These are phyloP conservation scores for Calonectria leucothoes DNA, from an alignment of 2,329 filamentous ascomycete species.

Conservation along the genomic window DNA sequence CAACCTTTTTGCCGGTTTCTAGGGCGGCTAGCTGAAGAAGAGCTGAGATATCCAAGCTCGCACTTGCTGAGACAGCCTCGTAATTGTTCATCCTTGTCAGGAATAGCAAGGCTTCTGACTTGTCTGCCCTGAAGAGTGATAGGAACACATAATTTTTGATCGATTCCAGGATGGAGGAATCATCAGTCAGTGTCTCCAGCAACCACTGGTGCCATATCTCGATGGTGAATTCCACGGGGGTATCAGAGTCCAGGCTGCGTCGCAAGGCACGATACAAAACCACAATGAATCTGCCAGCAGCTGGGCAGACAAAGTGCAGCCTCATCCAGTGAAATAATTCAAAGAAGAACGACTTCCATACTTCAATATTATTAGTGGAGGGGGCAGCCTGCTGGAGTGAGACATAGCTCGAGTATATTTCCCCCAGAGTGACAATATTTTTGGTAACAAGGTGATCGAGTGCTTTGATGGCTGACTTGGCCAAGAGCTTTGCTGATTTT, in stretches of 20 bases:
- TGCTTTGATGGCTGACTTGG: conserved; percentile 77
- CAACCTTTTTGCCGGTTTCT: conserved; percentile 77
- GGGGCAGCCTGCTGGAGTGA: conserved; percentile 46
- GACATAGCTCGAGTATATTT: conserved; percentile 58
- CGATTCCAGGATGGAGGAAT: conserved; percentile 67
- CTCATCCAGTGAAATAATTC: conserved; percentile 67
- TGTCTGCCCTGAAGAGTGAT: conserved; percentile 70
- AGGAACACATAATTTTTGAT: conserved; percentile 74
- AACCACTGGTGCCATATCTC: conserved; percentile 69
- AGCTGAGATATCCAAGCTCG: conserved; percentile 62
- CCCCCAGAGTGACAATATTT: conserved; percentile 61
- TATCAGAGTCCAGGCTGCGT: conserved; percentile 44
- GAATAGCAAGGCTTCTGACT: conserved; percentile 64
- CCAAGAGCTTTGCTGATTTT: conserved; percentile 70
- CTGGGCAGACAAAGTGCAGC: conserved; percentile 67
- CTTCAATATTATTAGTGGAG: conserved; percentile 30
- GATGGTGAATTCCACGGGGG: conserved; percentile 46
- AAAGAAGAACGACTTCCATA: conserved; percentile 64
- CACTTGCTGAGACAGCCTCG: conserved; percentile 58
- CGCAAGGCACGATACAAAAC: conserved; percentile 64
- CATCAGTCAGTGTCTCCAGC: conserved; percentile 58
- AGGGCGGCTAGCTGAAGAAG: conserved; percentile 75
- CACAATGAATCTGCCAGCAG: conserved; percentile 71
- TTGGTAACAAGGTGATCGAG: conserved; percentile 75
- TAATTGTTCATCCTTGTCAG: conserved; percentile 67